phyloP scores from a whole-genome alignment of 1,284 basidiomycete genomes.

The Cutaneotrichosporon dermatis region DNA sequence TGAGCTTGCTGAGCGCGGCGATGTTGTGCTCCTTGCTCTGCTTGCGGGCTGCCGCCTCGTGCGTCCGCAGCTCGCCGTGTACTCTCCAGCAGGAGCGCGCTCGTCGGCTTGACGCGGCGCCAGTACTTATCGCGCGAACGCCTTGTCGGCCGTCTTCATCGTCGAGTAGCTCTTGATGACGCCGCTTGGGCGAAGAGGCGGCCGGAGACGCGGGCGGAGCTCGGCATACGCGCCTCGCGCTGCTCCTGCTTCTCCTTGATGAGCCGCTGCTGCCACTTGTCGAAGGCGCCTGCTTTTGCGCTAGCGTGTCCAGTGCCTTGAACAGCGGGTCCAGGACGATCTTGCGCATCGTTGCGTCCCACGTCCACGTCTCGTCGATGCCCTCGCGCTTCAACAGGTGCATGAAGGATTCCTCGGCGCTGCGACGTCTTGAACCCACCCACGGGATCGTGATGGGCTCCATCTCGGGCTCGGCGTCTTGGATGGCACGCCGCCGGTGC shows the following conservation, averaged over 20 bases:
- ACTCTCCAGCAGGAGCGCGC: conserved; percentile 83
- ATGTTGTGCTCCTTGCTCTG: conserved; percentile 70
- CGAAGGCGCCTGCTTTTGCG: conserved; percentile 93
- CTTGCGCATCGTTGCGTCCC: conserved; percentile 96
- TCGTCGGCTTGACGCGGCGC: conserved; percentile 81
- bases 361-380: conserved; percentile 87
- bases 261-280: conserved; percentile 56
- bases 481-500: neutral
- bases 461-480: conserved; percentile 13
- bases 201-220: conserved; percentile 72
- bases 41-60: conserved; percentile 66
- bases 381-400: conserved; percentile 81
- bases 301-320: conserved; percentile 85
- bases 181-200: conserved; percentile 77
- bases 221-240: conserved; percentile 73
- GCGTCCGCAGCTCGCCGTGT: conserved; percentile 71
- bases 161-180: conserved; percentile 79
- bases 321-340: conserved; percentile 98
- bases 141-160: conserved; percentile 74
- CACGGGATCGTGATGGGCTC: conserved; percentile 60
- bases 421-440: conserved; percentile 80
- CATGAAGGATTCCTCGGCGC: conserved; percentile 93
- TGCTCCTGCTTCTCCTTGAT: conserved; percentile 70
- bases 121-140: conserved; percentile 81
- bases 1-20: conserved; percentile 68